Conservation (phyloP, 805 yeast genomes). For the Kluyveromyces nonfermentans region DNA sequence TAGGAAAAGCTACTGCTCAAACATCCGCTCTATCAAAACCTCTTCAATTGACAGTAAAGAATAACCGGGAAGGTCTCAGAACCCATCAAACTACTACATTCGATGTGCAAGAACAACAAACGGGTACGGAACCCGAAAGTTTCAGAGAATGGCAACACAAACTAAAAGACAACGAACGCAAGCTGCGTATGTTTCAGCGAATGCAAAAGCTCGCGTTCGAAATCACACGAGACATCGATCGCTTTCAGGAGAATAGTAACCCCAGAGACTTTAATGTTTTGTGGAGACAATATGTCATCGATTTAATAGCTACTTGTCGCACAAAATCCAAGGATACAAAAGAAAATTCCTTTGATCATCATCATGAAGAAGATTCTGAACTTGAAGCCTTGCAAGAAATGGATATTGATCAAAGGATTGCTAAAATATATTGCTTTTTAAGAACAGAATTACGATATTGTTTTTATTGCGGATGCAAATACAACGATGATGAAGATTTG, state of each 20-base stretch:
- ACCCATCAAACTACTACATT: conserved; percentile 6
- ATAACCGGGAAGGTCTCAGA: conserved; percentile 19
- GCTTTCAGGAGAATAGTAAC: conserved; percentile 16
- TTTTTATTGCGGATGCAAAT: conserved; percentile 41
- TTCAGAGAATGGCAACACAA: conserved; percentile 6
- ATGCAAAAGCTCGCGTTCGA: conserved; percentile 37
- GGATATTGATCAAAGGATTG: conserved; percentile 23
- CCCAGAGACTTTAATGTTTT: conserved; percentile 31
- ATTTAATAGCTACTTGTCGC: conserved; percentile 6
- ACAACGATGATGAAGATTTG: conserved; percentile 31
- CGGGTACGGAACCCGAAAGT: not conserved
- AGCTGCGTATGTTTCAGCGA: conserved; percentile 14
- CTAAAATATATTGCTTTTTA: conserved; percentile 31
- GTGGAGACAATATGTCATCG: conserved; percentile 33
- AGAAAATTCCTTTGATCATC: no score
- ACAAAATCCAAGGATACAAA: conserved; percentile 6
- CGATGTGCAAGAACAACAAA: not conserved
- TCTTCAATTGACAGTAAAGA: conserved; percentile 14
- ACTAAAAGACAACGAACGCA: conserved; percentile 4
- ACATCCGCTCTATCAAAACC: conserved; percentile 28
- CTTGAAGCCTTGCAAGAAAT: conserved; percentile 23
- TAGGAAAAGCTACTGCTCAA: conserved; percentile 29
- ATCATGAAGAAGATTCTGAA: conserved; percentile 30
- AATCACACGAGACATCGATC: conserved; percentile 32
- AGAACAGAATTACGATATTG: conserved; percentile 37